Conservation (phyloP, 2,329 filamentous ascomycete genomes). For the Colletotrichum noveboracense region DNA sequence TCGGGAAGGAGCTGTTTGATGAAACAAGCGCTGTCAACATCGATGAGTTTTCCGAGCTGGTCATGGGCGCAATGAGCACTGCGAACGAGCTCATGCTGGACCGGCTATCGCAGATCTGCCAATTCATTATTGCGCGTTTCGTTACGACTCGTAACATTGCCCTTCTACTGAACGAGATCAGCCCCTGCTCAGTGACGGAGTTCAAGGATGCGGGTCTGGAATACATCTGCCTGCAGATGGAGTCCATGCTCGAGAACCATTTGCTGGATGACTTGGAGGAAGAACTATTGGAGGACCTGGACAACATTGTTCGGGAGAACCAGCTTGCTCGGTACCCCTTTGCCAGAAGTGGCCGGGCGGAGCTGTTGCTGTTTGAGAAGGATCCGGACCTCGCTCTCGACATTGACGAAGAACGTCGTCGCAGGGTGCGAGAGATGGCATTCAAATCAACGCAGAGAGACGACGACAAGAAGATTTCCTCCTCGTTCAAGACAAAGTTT, state of each 20-base stretch:
- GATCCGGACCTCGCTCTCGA: slow-evolving; percentile 68
- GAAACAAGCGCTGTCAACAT: slow-evolving; percentile 72
- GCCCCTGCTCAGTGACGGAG: slow-evolving; percentile 79
- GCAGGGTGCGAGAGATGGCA: slow-evolving; percentile 78
- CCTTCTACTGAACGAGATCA: slow-evolving; percentile 83
- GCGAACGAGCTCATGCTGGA: slow-evolving; percentile 97
- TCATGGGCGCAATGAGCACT: slow-evolving; percentile 87
- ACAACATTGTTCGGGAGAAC: slow-evolving; percentile 80
- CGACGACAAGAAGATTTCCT: slow-evolving; percentile 66
- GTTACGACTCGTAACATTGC: slow-evolving; percentile 88
- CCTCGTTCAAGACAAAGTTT: slow-evolving; percentile 64
- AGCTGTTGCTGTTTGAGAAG: slow-evolving; percentile 67
- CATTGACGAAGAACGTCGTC: slow-evolving; percentile 71
- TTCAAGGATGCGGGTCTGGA: slow-evolving; percentile 91
- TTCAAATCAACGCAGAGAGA: slow-evolving; percentile 69
- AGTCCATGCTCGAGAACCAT: slow-evolving; percentile 90
- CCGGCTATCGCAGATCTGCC: slow-evolving; percentile 86
- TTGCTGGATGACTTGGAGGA: slow-evolving; percentile 85
- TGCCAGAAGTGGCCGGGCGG: slow-evolving; percentile 75
- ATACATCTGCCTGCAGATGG: slow-evolving; percentile 90
- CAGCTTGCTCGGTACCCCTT: slow-evolving; percentile 81
- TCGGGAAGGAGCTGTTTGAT: slow-evolving; percentile 82
- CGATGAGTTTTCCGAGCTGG: slow-evolving; percentile 86
- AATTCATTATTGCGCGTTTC: slow-evolving; percentile 81
- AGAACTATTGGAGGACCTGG: slow-evolving; percentile 81